Evolutionary conservation across 176 grass and related monocot genomes (phyloP).

Genomic region (Phyllostachys edulis): DNA sequence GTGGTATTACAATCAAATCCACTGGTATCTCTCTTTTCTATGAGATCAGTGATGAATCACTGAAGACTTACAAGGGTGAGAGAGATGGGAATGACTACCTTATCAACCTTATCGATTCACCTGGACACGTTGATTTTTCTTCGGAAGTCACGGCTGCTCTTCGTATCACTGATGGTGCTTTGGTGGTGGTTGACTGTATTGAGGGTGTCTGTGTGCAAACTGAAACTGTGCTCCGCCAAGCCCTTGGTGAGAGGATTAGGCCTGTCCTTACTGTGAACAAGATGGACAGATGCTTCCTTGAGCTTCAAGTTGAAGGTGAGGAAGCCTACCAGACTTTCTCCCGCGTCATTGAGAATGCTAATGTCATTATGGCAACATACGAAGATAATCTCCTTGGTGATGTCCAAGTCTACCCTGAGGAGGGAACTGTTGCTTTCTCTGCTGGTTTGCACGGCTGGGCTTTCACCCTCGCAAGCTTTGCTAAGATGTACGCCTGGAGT

Average conservation of each 20-base stretch:
- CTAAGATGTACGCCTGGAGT: constrained; percentile 87
- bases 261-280: constrained; percentile 83
- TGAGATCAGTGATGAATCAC: constrained; percentile 62
- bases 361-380: constrained; percentile 86
- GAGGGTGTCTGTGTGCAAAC: constrained; percentile 85
- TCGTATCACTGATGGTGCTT: constrained; percentile 75
- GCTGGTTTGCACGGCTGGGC: constrained; percentile 81
- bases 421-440: constrained; percentile 79
- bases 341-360: constrained; percentile 74
- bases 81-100: constrained; percentile 61
- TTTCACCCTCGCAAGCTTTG: constrained; percentile 73
- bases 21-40: constrained; percentile 80
- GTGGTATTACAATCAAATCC: constrained; percentile 86
- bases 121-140: constrained; percentile 74
- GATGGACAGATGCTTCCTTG: constrained; percentile 79
- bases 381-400: constrained; percentile 78
- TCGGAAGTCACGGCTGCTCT: constrained; percentile 69
- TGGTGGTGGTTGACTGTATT: constrained; percentile 75
- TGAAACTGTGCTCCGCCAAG: constrained; percentile 73
- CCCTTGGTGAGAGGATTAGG: constrained; percentile 81
- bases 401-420: constrained; percentile 84
- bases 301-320: constrained; percentile 84
- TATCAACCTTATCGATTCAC: constrained; percentile 81
- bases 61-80: constrained; percentile 61
- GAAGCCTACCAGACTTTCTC: constrained; percentile 69